phyloP scores from a whole-genome alignment of 106 monocot species.

The Dendrobium chrysotoxum region DNA sequence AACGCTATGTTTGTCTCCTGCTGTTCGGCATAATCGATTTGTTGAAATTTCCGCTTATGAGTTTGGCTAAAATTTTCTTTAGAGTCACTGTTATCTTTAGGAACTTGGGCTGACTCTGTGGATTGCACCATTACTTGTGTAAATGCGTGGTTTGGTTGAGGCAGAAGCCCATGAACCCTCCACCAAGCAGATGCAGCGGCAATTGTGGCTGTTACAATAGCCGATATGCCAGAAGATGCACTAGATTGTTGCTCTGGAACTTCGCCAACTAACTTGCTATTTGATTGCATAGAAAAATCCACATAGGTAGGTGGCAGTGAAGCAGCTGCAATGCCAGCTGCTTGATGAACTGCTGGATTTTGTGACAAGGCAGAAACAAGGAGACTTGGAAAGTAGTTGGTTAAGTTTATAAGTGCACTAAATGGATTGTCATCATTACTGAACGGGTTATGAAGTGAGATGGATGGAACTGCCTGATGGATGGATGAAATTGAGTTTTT shows the following conservation, averaged over 20 bases:
- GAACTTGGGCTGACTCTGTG: neutral
- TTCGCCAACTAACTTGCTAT: conserved; percentile 4
- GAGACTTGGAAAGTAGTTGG: conserved; percentile 45
- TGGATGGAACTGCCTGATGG: conserved; percentile 18
- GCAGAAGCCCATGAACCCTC: conserved; percentile 41
- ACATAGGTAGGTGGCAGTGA: conserved; percentile 20
- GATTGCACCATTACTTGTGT: neutral
- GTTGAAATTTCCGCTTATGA: neutral
- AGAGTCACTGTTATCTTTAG: neutral
- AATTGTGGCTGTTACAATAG: conserved; percentile 58
- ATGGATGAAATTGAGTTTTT: conserved; percentile 18
- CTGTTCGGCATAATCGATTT: neutral
- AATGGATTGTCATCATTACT: conserved; percentile 25
- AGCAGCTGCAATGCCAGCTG: conserved; percentile 59
- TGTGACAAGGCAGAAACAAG: conserved; percentile 47
- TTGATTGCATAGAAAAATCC: conserved; percentile 12
- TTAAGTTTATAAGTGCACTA: conserved; percentile 23
- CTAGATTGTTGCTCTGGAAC: conserved; percentile 9
- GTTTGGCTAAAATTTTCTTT: neutral
- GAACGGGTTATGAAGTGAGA: conserved; percentile 23
- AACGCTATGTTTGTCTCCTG: neutral
- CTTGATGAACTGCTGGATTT: conserved; percentile 63
- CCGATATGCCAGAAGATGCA: conserved; percentile 25
- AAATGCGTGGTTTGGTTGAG: conserved; percentile 1
- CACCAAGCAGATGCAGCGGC: conserved; percentile 80